These are phyloP conservation scores for Xylariaceae sp. DNA, from an alignment of 2,329 filamentous ascomycete genomes.

Conservation along the genomic window DNA sequence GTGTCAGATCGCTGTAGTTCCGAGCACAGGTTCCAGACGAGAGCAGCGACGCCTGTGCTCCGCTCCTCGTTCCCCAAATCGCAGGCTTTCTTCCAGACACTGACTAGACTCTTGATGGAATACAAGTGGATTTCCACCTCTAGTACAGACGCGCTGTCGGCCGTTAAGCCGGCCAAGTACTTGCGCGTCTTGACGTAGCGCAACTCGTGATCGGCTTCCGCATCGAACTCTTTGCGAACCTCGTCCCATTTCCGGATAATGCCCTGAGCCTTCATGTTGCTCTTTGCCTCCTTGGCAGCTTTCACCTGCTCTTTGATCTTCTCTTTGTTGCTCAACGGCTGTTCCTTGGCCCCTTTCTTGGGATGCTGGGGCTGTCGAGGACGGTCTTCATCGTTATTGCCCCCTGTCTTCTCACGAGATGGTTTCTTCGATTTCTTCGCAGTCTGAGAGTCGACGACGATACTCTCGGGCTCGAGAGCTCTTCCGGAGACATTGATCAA, in stretches of 20 bases:
- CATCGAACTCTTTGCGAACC: not conserved
- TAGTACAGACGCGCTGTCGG: not conserved
- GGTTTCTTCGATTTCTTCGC: not conserved
- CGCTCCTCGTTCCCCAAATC: not conserved
- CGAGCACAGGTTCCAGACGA: not conserved
- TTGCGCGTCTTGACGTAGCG: not conserved
- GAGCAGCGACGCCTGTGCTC: not conserved
- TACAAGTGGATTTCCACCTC: not conserved
- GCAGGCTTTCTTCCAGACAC: not conserved
- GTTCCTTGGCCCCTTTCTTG: not conserved
- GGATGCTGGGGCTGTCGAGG: not conserved
- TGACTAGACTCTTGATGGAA: not conserved
- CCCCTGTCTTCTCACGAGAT: not conserved
- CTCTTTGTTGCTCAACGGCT: not conserved
- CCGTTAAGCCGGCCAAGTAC: not conserved
- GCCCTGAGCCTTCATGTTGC: not conserved
- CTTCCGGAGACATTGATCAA: not conserved
- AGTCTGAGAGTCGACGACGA: not conserved
- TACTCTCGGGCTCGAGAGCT: slow-evolving; percentile 1
- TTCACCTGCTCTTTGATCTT: not conserved
- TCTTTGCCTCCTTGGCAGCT: not conserved
- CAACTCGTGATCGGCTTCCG: not conserved
- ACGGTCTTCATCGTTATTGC: not conserved
- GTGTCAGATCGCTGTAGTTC: not conserved
- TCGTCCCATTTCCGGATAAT: not conserved